Base-by-base conservation (phyloP, 2,329 filamentous ascomycete genomes). In the Aspergillus calidoustus region DNA sequence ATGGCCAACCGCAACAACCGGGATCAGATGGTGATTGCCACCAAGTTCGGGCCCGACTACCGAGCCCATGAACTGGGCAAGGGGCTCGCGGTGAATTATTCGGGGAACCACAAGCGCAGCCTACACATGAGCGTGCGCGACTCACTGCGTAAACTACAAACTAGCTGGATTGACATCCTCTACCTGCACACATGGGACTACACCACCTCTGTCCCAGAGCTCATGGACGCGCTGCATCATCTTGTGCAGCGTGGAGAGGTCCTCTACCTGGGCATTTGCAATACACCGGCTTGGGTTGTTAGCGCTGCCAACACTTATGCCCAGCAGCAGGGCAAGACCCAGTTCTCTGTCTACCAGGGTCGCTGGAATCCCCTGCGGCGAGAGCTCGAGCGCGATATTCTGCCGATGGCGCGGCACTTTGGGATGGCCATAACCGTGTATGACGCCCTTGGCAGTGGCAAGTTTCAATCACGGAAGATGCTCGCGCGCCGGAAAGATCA, bases 1-100 rank as follows among this genome's bases (percentile, higher is more conserved):
- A 89, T 90, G 86, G 80, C 82, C 68, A 82, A 82, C 63, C 83
- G 87, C 8, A 81, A 82, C 19, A 85, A 85, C 62, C 83, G 90
- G 25, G 54, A 56, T 4, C 7, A 46, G 2, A 9, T 56, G 4
- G 43, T 56, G 5, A 15, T 91, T 54, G 88, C 89, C 1, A 91
- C 88, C 59, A 91, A 92, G 72, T 90, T 82, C 72, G 86, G 86
- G 1, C 87, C 84, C 30, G 84, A 84, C 69, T 90, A 83, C 73
- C 23, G 43, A 4, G 23, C 15, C 19, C 19, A 56, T 52, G 75
- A 77, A 28, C 66, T 77, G 17, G 79, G 80, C 1, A 77, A 76
- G 13, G 30, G 30, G 23, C 74, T 74, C 7, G 71, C 70, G 9
- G 50, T 38, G 17, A 62, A 50, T 19, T 30, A 43, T 43, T 52